phyloP scores from a whole-genome alignment of 176 grass and related monocot genomes.

The Puccinellia tenuiflora region DNA sequence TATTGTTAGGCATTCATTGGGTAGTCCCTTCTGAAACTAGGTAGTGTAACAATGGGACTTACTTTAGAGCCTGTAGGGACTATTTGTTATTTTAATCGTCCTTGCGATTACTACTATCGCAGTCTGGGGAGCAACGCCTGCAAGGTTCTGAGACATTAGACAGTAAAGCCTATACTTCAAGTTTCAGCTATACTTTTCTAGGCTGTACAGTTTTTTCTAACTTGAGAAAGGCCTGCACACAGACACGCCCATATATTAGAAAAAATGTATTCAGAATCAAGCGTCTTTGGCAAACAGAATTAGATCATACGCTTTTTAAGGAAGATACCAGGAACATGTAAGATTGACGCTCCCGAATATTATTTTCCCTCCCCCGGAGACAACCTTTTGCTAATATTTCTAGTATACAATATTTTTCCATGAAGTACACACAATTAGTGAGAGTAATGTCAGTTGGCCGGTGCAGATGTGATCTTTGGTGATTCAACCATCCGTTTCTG shows the following conservation, averaged over 20 bases:
- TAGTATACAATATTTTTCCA: background rate
- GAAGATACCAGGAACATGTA: background rate
- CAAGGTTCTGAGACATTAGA: background rate
- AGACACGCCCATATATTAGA: background rate
- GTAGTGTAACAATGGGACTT: background rate
- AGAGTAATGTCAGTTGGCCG: background rate
- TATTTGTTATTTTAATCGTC: background rate
- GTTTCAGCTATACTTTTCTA: background rate
- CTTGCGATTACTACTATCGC: background rate
- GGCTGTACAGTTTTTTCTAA: background rate
- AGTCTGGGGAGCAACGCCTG: background rate
- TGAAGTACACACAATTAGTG: background rate
- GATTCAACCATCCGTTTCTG: constrained; percentile 7
- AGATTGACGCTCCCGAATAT: background rate
- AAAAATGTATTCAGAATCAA: background rate
- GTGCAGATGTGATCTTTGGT: background rate
- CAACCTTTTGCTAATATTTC: background rate
- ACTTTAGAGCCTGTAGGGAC: background rate
- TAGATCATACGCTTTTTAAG: background rate
- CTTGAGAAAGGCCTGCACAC: background rate
- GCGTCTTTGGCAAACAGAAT: background rate
- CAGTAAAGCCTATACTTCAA: background rate
- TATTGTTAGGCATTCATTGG: background rate
- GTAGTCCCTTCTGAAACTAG: constrained; percentile 8
- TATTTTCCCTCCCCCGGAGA: background rate